Evolutionary conservation across 495 filamentous ascomycete genomes (phyloP).

Genomic region (Lasiosphaeriaceae sp.): DNA sequence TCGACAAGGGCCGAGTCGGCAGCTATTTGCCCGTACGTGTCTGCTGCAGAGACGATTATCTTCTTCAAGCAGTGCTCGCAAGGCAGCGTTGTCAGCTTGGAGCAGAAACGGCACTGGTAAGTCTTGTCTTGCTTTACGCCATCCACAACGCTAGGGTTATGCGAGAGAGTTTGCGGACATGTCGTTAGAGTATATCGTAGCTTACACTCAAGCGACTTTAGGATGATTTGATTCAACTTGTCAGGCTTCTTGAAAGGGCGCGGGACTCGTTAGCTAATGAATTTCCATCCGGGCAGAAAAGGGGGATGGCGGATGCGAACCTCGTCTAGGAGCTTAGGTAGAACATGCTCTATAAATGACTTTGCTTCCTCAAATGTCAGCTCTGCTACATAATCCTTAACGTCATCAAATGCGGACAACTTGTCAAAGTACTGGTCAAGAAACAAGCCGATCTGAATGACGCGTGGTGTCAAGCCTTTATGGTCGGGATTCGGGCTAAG

Average conservation of each 20-base stretch:
- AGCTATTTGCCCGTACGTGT: constrained; percentile 25
- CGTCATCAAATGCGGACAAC: constrained; percentile 30
- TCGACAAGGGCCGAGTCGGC: constrained; percentile 22
- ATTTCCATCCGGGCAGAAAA: neutral
- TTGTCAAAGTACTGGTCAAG: constrained; percentile 31
- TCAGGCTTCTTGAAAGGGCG: constrained; percentile 13
- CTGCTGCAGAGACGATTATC: constrained; percentile 25
- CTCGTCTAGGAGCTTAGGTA: constrained; percentile 24
- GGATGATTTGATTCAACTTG: constrained; percentile 12
- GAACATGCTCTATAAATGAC: constrained; percentile 20
- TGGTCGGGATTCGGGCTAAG: constrained; percentile 7
- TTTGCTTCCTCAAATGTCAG: constrained; percentile 28
- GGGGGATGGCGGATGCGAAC: constrained; percentile 9
- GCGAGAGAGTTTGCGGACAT: constrained; percentile 29
- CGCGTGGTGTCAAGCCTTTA: constrained; percentile 19
- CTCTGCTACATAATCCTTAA: constrained; percentile 30
- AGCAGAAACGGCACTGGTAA: constrained; percentile 30
- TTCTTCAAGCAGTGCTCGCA: constrained; percentile 34
- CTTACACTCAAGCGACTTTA: constrained; percentile 24
- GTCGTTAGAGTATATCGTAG: constrained; percentile 31
- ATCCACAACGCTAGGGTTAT: constrained; percentile 17
- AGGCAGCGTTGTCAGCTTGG: constrained; percentile 9
- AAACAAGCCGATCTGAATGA: constrained; percentile 28
- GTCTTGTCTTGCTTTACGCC: constrained; percentile 18
- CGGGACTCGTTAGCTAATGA: neutral